These are phyloP conservation scores for Turnera subulata DNA, from an alignment of 345 rosid genomes.

Conservation along the genomic window DNA sequence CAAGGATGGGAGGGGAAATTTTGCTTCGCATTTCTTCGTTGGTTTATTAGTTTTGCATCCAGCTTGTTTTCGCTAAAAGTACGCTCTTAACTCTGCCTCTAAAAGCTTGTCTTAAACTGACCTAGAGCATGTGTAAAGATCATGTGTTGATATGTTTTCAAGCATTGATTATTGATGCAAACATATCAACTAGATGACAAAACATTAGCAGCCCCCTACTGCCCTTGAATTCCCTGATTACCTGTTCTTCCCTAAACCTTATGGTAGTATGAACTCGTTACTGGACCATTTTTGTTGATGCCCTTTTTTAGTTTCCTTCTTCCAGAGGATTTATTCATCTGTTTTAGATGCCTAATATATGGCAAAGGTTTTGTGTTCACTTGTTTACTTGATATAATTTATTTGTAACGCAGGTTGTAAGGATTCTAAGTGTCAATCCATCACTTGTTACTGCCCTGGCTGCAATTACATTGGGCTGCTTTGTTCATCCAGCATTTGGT, in stretches of 20 bases:
- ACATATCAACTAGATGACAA: too few relatives aligned
- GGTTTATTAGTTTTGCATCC: conserved; percentile 61
- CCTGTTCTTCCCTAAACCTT: too few relatives aligned
- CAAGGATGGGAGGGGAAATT: conserved; percentile 48
- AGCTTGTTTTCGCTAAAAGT: conserved; percentile 67
- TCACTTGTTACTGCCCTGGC: conserved; percentile 45
- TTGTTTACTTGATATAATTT: conserved; percentile 13
- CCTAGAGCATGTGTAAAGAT: too few relatives aligned
- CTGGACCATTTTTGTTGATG: too few relatives aligned
- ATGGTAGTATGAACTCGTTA: too few relatives aligned
- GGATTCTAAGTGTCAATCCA: conserved; percentile 60
- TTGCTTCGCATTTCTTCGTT: conserved; percentile 40
- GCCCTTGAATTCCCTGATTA: too few relatives aligned
- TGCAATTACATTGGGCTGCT: conserved; percentile 58
- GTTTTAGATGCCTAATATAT: too few relatives aligned
- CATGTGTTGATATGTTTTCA: not conserved
- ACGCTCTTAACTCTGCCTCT: conserved; percentile 3
- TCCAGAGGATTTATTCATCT: too few relatives aligned
- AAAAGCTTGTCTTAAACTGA: too few relatives aligned
- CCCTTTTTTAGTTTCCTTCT: too few relatives aligned
- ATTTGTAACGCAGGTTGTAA: conserved; percentile 53
- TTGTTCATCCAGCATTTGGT: conserved; percentile 92
- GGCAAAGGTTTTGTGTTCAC: conserved; percentile 8
- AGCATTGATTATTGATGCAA: too few relatives aligned
- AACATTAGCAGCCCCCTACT: too few relatives aligned